Conservation (phyloP, 345 rosid species). For the Corymbia maculata region DNA sequence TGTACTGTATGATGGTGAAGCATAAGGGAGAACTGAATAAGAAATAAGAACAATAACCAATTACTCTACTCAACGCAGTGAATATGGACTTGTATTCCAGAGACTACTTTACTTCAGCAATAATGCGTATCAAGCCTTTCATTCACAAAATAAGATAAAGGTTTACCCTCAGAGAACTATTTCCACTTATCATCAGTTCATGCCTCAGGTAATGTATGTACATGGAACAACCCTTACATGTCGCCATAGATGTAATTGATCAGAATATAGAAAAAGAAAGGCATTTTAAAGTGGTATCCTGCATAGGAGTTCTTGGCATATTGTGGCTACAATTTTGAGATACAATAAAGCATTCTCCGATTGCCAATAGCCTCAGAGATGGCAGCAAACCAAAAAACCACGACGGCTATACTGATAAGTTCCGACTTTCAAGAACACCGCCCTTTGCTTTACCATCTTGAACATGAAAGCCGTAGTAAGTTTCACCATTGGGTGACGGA, state of each 20-base stretch:
- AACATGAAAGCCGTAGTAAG: neutral
- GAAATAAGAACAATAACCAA: neutral
- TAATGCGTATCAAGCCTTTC: neutral
- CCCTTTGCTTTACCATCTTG: neutral
- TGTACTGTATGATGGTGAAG: conserved; percentile 54
- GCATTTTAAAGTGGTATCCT: neutral
- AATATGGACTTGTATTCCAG: neutral
- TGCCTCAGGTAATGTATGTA: neutral
- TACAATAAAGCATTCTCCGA: neutral
- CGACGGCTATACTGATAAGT: neutral
- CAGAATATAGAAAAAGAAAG: neutral
- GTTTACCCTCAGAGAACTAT: neutral
- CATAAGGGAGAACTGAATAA: neutral
- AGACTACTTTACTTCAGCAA: neutral
- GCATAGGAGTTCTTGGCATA: neutral
- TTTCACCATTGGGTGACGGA: neutral
- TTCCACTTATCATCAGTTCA: neutral
- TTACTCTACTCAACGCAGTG: neutral
- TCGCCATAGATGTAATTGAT: neutral
- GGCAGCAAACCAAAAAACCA: neutral
- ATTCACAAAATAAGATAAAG: neutral
- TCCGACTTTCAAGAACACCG: neutral
- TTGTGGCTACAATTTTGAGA: neutral
- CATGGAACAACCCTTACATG: neutral
- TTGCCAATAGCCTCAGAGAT: neutral